phyloP scores from a whole-genome alignment of 257 asterid genomes.

The Perilla frutescens region DNA sequence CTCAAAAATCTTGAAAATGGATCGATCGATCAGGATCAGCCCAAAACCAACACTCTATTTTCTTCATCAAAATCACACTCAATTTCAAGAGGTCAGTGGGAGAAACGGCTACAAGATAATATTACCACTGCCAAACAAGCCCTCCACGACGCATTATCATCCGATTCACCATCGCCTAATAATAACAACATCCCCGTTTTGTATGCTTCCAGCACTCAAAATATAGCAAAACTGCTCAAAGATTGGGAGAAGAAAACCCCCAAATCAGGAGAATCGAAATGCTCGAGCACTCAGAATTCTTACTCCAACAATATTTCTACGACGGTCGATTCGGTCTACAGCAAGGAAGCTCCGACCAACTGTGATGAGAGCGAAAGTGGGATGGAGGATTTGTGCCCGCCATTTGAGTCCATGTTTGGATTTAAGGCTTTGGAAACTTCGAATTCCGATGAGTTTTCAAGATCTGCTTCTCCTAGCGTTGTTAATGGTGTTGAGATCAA shows the following conservation, averaged over 20 bases:
- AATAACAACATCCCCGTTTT: neutral
- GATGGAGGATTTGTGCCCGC: constrained; percentile 45
- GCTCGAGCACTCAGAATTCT: constrained; percentile 53
- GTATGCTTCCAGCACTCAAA: constrained; percentile 87
- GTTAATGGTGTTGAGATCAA: constrained; percentile 50
- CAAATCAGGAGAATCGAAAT: constrained; percentile 41
- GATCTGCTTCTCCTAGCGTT: constrained; percentile 49
- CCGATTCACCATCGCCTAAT: constrained; percentile 21
- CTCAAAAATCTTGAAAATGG: constrained; percentile 54
- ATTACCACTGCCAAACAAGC: constrained; percentile 91
- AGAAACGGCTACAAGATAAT: constrained; percentile 74
- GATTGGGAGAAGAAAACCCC: constrained; percentile 59
- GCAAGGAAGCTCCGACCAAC: constrained; percentile 30
- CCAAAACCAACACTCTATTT: neutral
- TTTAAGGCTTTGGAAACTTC: constrained; percentile 57
- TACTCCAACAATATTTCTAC: constrained; percentile 34
- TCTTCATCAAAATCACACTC: constrained; percentile 44
- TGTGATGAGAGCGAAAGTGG: constrained; percentile 46
- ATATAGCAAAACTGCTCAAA: constrained; percentile 75
- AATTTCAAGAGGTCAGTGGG: constrained; percentile 86
- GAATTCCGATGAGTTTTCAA: constrained; percentile 58
- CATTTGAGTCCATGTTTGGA: constrained; percentile 65
- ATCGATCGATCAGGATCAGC: constrained; percentile 21
- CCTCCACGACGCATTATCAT: constrained; percentile 70
- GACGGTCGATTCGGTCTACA: constrained; percentile 25